Evolutionary conservation across 2,329 filamentous ascomycete genomes (phyloP), one percentile per base, ranked within the genome.

Genomic region (Talaromyces sp.): DNA sequence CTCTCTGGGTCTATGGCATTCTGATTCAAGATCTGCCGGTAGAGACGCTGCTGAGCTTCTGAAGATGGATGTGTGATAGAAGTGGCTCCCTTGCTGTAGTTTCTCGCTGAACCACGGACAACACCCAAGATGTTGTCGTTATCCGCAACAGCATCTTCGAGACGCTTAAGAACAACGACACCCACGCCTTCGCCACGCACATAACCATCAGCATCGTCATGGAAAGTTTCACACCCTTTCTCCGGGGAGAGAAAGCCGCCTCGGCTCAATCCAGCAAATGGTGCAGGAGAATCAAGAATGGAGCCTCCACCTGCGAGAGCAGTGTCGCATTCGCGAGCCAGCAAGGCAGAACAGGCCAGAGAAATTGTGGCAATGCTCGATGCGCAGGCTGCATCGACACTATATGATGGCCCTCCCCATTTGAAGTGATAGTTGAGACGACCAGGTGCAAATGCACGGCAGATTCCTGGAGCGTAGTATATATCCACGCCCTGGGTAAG

Each of bases 121-220:
- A 91, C 87, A n/a, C 87, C 91, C n/a, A 92, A 81, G 49, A 81
- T 77, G 0, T 74, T 73, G 60, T 95, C 91, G 63, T 90, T 87
- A 68, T 93, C 90, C 1, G 85, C 84, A 57, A 89, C 73, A 1
- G 91, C 91, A 74, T 93, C 91, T 58, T 91, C 88, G 2, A 93
- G 84, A 30, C 90, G 83, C 81, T 95, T 95, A 55, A 95, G 78
- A 28, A 95, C 81, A 56, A 95, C 82, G 0, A 88, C 87, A 2
- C 87, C 90, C 63, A 89, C 88, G 25, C 85, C 87, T 67, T 95
- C 91, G 60, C 86, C 89, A 71, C 91, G 87, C 76, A 90, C 93
- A 75, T 93, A 93, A 1, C 91, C 91, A 75, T 93, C 89, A 2
- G 91, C 91, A 51, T 83, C 85, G 65, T 91, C 88, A 73, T 93